Evolutionary conservation across 768 basidiomycete genomes (phyloP).

Genomic region (Hygrophorus pudorinus): DNA sequence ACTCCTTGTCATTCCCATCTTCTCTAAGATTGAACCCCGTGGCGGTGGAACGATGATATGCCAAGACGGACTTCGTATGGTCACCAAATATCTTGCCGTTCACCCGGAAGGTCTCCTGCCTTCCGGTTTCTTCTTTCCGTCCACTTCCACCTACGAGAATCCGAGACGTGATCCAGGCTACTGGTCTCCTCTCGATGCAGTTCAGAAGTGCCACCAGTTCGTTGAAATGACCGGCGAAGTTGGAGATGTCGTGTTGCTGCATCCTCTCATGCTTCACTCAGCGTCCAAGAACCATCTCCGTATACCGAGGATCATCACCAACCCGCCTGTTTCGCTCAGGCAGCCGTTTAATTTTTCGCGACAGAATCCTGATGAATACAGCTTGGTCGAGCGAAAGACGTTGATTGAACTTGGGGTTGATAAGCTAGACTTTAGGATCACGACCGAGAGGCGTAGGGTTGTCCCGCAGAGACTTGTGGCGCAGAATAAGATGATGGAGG

Average conservation of each 20-base stretch:
- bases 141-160: conserved; percentile 25
- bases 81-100: conserved; percentile 39
- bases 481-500: conserved; percentile 39
- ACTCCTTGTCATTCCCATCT: conserved; percentile 52
- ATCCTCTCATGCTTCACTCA: conserved; percentile 57
- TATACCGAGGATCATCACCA: conserved; percentile 51
- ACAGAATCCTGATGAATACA: conserved; percentile 35
- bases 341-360: conserved; percentile 45
- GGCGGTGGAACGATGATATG: conserved; percentile 55
- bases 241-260: conserved; percentile 57
- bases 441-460: conserved; percentile 36
- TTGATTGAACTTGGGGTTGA: conserved; percentile 41
- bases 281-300: conserved; percentile 52
- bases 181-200: conserved; percentile 34
- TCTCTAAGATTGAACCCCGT: conserved; percentile 40
- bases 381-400: conserved; percentile 52
- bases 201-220: conserved; percentile 32
- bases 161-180: conserved; percentile 30
- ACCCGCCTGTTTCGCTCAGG: conserved; percentile 48
- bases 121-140: conserved; percentile 34
- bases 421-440: conserved; percentile 32
- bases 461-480: conserved; percentile 34
- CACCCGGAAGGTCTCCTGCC: conserved; percentile 46
- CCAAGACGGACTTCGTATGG: conserved; percentile 41
- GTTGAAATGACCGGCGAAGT: conserved; percentile 48